phyloP scores from a whole-genome alignment of 148 eudicot genomes.

The Rhododendron ovatum region DNA sequence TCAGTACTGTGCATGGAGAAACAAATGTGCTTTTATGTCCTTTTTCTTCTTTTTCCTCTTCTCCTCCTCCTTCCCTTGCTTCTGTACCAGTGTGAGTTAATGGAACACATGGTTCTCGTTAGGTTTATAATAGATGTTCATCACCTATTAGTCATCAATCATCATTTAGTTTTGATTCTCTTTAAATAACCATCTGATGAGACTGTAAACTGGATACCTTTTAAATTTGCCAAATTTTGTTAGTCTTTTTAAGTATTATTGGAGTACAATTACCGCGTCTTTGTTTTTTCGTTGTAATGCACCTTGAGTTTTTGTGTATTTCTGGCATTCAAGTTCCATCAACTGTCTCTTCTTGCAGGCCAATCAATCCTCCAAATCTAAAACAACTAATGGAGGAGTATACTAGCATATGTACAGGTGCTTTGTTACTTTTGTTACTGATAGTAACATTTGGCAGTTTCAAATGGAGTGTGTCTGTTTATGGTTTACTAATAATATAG shows the following conservation, averaged over 20 bases:
- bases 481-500: not conserved
- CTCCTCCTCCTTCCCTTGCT: not conserved
- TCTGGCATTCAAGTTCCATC: not conserved
- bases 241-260: not conserved
- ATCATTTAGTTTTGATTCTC: not conserved
- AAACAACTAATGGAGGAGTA: constrained; percentile 76
- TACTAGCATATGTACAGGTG: constrained; percentile 69
- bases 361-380: constrained; percentile 57
- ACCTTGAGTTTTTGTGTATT: not conserved
- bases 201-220: not conserved
- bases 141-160: not conserved
- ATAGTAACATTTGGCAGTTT: not conserved
- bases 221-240: not conserved
- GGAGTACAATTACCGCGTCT: not conserved
- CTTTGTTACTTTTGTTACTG: constrained; percentile 1
- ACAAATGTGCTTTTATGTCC: not conserved
- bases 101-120: not conserved
- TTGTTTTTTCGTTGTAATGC: not conserved
- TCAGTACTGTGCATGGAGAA: not conserved
- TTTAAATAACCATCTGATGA: not conserved
- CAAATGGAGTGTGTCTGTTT: not conserved
- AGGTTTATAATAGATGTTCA: not conserved
- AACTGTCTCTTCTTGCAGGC: constrained; percentile 53
- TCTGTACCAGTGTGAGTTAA: not conserved
- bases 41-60: not conserved